A percentile compares a stretch with the other conserved stretches of the same genome.
phyloP scores from a whole-genome alignment of 2,329 filamentous ascomycete species.

The Ophiosphaerella narmari region DNA sequence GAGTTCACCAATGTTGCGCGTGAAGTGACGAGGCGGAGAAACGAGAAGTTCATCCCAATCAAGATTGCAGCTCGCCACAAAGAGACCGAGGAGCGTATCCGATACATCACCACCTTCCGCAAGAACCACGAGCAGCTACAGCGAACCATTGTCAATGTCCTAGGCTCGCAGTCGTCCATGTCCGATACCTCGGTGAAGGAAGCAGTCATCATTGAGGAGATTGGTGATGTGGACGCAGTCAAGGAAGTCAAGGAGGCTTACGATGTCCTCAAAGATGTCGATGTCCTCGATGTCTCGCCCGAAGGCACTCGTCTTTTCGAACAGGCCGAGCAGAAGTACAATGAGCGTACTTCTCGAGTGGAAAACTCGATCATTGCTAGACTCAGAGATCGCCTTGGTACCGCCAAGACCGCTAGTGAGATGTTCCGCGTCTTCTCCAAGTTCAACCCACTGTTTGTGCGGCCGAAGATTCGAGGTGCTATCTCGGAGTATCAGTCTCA shows the following conservation, averaged over 20 bases:
- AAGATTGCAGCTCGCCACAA: conserved; percentile 89
- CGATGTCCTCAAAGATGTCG: conserved; percentile 90
- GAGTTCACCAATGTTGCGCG: conserved; percentile 97
- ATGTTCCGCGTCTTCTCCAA: conserved; percentile 99
- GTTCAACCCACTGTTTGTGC: conserved; percentile 97
- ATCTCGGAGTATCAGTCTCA: conserved; percentile 98
- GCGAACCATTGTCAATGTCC: conserved; percentile 93
- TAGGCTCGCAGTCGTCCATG: conserved; percentile 66
- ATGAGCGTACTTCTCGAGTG: conserved; percentile 93
- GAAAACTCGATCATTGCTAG: conserved; percentile 99
- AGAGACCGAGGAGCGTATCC: conserved; percentile 86
- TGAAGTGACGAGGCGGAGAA: conserved; percentile 88
- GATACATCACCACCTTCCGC: conserved; percentile 92
- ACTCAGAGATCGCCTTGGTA: conserved; percentile 87
- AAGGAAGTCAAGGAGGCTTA: conserved; percentile 96
- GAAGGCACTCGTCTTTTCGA: conserved; percentile 93
- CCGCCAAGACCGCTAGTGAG: conserved; percentile 95
- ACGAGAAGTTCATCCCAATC: conserved; percentile 98
- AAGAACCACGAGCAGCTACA: conserved; percentile 98
- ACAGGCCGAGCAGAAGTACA: conserved; percentile 93
- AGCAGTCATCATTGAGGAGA: conserved; percentile 82
- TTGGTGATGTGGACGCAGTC: conserved; percentile 95
- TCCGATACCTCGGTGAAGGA: conserved; percentile 43
- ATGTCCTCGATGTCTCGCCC: conserved; percentile 87
- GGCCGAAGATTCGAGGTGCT: conserved; percentile 97